A percentile compares a stretch with the other conserved stretches of the same genome.
Evolutionary conservation across 2,329 filamentous ascomycete genomes (phyloP).

Genomic region (Talaromyces islandicus): DNA sequence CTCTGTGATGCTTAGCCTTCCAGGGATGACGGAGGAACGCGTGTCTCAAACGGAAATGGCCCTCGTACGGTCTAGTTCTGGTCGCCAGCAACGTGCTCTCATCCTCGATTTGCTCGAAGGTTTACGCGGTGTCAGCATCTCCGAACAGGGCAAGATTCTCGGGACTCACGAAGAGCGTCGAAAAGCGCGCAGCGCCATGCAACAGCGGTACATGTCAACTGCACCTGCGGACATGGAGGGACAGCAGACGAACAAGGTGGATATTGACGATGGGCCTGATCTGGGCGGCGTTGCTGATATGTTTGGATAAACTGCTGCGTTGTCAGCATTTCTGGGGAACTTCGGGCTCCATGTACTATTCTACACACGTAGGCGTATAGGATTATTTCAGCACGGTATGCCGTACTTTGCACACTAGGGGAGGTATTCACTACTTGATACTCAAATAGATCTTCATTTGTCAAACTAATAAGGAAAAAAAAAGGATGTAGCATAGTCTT

Average conservation of each 20-base stretch:
- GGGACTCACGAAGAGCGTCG: conserved; percentile 34
- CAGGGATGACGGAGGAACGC: conserved; percentile 64
- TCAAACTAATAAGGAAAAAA: neutral
- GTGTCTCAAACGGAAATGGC: conserved; percentile 61
- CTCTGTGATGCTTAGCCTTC: conserved; percentile 70
- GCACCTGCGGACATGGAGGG: conserved; percentile 32
- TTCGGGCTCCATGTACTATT: neutral
- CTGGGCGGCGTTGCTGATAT: conserved; percentile 49
- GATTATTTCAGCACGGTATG: neutral
- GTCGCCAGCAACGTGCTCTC: conserved; percentile 72
- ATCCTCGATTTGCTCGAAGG: conserved; percentile 81
- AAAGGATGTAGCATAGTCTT: neutral
- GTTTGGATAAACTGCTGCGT: conserved; percentile 36
- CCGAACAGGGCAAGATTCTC: conserved; percentile 81
- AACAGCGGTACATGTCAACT: conserved; percentile 38
- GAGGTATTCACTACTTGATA: neutral
- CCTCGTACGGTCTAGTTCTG: conserved; percentile 49
- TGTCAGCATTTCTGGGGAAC: neutral
- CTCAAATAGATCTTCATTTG: neutral
- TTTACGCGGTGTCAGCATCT: conserved; percentile 83
- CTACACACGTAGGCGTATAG: neutral
- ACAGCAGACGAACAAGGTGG: conserved; percentile 32
- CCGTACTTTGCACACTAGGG: neutral
- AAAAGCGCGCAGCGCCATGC: conserved; percentile 37
- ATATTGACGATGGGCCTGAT: conserved; percentile 44